These are phyloP conservation scores for Eucalyptus dawsonii DNA, from an alignment of 345 rosid species.

Conservation along the genomic window DNA sequence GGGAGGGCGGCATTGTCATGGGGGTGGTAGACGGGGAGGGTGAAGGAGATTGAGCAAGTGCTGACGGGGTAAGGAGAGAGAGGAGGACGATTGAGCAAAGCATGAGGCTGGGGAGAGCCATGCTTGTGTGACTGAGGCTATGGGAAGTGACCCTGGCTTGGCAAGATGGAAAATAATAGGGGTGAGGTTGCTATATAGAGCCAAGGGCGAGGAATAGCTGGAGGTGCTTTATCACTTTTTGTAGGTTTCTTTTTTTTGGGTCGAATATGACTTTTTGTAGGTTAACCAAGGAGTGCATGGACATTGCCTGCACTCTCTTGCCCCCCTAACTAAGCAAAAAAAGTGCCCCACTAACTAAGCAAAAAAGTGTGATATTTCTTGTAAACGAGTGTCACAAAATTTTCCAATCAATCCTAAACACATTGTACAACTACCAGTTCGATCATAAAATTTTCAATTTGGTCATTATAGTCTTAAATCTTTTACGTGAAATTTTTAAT, in stretches of 20 bases:
- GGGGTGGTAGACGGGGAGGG: neutral
- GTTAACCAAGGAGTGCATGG: neutral
- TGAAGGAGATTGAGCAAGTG: neutral
- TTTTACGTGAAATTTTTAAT: neutral
- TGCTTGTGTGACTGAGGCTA: neutral
- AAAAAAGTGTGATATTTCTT: neutral
- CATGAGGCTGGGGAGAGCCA: neutral
- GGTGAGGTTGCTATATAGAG: neutral
- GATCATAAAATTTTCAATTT: neutral
- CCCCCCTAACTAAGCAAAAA: neutral
- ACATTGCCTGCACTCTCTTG: neutral
- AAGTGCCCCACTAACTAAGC: neutral
- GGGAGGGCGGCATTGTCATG: neutral
- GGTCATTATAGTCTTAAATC: neutral
- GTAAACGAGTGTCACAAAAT: neutral
- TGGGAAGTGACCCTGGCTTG: neutral
- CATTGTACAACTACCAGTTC: rapidly evolving
- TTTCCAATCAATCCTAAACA: neutral
- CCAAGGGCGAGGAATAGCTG: neutral
- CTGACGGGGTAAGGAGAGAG: neutral
- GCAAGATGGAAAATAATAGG: neutral
- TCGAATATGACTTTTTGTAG: neutral
- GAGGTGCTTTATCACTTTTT: neutral
- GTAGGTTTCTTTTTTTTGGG: neutral
- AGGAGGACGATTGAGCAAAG: neutral